A percentile compares a stretch with the other conserved stretches of the same genome.
These are phyloP conservation scores for Fusarium longipes DNA, from an alignment of 2,329 filamentous ascomycete species.

Conservation along the genomic window DNA sequence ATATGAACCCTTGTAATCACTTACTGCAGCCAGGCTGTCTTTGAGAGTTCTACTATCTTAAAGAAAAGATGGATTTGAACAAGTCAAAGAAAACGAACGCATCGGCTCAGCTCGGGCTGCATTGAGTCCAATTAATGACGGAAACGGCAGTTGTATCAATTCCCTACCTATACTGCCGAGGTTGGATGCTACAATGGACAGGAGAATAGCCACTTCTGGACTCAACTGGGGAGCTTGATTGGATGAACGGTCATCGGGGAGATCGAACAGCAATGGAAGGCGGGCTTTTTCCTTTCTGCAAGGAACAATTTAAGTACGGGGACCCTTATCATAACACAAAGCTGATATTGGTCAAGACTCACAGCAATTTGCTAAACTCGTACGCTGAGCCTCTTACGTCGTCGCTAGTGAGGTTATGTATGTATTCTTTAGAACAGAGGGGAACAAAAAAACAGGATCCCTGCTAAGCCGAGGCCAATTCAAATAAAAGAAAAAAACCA, in stretches of 20 bases:
- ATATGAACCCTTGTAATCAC: slow-evolving; percentile 15
- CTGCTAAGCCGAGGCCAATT: slow-evolving; percentile 6
- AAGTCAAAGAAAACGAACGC: neutral
- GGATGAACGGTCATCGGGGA: slow-evolving; percentile 16
- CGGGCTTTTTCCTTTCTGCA: slow-evolving; percentile 35
- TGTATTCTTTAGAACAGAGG: slow-evolving; percentile 5
- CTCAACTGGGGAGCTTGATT: slow-evolving; percentile 12
- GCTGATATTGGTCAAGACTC: neutral
- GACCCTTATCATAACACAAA: slow-evolving; percentile 11
- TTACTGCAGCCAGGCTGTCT: neutral
- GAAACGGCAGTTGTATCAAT: slow-evolving; percentile 13
- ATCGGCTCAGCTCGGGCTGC: neutral
- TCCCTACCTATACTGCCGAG: slow-evolving; percentile 1
- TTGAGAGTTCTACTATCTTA: neutral
- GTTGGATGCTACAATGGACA: neutral
- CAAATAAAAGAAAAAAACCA: slow-evolving; percentile 18
- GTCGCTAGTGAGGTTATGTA: slow-evolving; percentile 3
- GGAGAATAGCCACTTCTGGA: slow-evolving; percentile 18
- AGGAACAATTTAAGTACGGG: slow-evolving; percentile 14
- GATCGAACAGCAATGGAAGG: slow-evolving; percentile 37
- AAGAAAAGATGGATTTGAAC: neutral
- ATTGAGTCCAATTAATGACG: slow-evolving; percentile 7
- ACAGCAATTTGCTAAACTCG: slow-evolving; percentile 6
- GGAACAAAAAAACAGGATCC: too few relatives aligned
- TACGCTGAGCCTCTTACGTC: neutral